Percentiles rank a stretch among this genome's conserved stretches.
Evolutionary conservation across 106 monocot genomes (phyloP).

Genomic region (Narthecium ossifragum): DNA sequence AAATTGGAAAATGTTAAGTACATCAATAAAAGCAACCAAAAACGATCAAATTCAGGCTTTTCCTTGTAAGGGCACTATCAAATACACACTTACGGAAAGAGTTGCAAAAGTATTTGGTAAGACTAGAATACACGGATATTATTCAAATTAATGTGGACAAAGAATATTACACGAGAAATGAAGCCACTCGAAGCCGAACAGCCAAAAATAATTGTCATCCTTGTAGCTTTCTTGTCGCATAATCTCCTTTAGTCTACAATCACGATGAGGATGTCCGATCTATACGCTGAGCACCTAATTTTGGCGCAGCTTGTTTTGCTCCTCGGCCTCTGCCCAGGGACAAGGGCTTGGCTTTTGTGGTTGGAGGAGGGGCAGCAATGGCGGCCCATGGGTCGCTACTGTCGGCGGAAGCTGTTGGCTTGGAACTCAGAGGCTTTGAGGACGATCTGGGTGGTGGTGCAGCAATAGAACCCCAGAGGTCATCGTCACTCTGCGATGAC

Average conservation of each 20-base stretch:
- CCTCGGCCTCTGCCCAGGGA: constrained; percentile 72
- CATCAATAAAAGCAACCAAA: no score
- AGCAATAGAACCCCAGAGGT: constrained; percentile 76
- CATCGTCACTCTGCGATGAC: constrained; percentile 34
- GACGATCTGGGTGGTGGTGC: constrained; percentile 49
- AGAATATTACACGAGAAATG: neutral
- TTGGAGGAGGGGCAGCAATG: constrained; percentile 83
- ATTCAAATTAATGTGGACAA: neutral
- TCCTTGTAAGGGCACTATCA: no score
- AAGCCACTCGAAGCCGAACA: neutral
- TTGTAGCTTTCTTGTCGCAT: neutral
- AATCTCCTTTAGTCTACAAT: constrained; percentile 16
- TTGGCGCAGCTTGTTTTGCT: constrained; percentile 37
- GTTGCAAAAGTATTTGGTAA: no score
- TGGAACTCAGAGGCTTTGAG: constrained; percentile 25
- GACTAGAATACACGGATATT: neutral
- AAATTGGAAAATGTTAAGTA: no score
- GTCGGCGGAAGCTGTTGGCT: constrained; percentile 15
- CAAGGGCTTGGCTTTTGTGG: constrained; percentile 82
- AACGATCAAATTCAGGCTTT: no score
- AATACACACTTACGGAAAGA: no score
- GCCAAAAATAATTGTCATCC: neutral
- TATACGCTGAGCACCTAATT: constrained; percentile 79
- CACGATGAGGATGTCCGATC: constrained; percentile 55
- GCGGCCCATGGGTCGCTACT: constrained; percentile 82